Conservation (phyloP, 2,329 filamentous ascomycete genomes). For the Fusarium sp. region DNA sequence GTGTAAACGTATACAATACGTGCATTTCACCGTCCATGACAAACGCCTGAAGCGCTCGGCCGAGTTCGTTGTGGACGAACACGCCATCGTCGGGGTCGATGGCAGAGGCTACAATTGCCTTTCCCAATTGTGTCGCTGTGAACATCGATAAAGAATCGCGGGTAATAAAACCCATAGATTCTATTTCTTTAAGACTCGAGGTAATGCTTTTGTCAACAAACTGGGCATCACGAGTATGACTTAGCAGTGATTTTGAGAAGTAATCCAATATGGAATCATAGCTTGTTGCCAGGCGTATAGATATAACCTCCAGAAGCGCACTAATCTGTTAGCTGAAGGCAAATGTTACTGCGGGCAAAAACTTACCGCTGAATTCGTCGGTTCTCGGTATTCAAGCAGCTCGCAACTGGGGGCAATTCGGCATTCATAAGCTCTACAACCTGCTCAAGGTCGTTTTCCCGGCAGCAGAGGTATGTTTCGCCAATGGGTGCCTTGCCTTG, state of each 20-base stretch:
- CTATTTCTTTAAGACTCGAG: slow-evolving; percentile 70
- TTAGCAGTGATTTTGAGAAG: slow-evolving; percentile 74
- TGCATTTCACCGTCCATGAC: slow-evolving; percentile 88
- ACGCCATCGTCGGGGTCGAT: slow-evolving; percentile 80
- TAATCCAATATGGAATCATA: slow-evolving; percentile 75
- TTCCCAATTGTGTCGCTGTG: slow-evolving; percentile 73
- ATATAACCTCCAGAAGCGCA: slow-evolving; percentile 77
- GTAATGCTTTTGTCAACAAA: slow-evolving; percentile 66
- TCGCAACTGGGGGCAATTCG: slow-evolving; percentile 76
- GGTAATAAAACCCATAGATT: slow-evolving; percentile 66
- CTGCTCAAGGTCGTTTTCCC: slow-evolving; percentile 74
- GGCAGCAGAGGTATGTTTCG: slow-evolving; percentile 82
- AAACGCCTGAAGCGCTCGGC: slow-evolving; percentile 75
- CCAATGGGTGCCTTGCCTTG: slow-evolving; percentile 83
- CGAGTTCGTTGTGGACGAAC: slow-evolving; percentile 77
- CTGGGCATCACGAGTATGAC: slow-evolving; percentile 64
- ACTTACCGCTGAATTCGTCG: slow-evolving; percentile 73
- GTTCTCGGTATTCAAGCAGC: slow-evolving; percentile 75
- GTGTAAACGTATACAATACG: slow-evolving; percentile 81
- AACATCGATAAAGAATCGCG: slow-evolving; percentile 64
- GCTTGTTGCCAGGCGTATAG: slow-evolving; percentile 75
- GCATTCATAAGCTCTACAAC: slow-evolving; percentile 78
- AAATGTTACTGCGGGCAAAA: background rate
- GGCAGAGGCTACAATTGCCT: slow-evolving; percentile 77
- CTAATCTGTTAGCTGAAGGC: slow-evolving; percentile 54